A percentile compares a stretch with the other conserved stretches of the same genome.
phyloP scores from a whole-genome alignment of 2,329 filamentous ascomycete species.

The Blumeria graminis region DNA sequence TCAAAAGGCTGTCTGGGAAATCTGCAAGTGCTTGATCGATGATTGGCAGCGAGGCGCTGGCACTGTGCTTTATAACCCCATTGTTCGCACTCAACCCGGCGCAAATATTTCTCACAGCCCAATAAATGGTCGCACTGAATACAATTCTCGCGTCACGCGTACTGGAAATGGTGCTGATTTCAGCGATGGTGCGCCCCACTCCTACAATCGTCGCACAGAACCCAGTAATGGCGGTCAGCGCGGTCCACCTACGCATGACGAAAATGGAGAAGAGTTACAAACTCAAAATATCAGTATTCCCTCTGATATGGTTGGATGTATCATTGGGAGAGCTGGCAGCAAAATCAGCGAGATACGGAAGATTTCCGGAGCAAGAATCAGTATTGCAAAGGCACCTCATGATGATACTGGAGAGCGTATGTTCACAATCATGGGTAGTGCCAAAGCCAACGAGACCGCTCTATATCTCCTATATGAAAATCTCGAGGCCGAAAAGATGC shows the following conservation, averaged over 20 bases:
- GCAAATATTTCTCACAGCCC: slow-evolving; percentile 20
- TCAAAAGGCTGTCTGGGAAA: slow-evolving; percentile 92
- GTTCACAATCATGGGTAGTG: slow-evolving; percentile 97
- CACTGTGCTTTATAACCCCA: slow-evolving; percentile 92
- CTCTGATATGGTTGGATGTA: slow-evolving; percentile 98
- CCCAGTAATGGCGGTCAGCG: slow-evolving; percentile 50
- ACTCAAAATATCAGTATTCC: slow-evolving; percentile 99
- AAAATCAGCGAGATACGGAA: slow-evolving; percentile 99
- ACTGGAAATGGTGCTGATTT: slow-evolving; percentile 96
- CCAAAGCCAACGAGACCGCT: slow-evolving; percentile 82
- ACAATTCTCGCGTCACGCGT: slow-evolving; percentile 55
- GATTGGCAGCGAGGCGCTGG: slow-evolving; percentile 95
- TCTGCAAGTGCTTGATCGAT: slow-evolving; percentile 93
- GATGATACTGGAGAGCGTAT: slow-evolving; percentile 96
- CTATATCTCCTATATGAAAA: slow-evolving; percentile 96
- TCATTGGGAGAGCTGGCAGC: slow-evolving; percentile 81
- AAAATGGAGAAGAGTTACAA: slow-evolving; percentile 92
- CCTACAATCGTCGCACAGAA: slow-evolving; percentile 57
- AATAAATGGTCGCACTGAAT: slow-evolving; percentile 28
- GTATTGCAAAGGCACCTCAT: slow-evolving; percentile 85
- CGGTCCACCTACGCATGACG: slow-evolving; percentile 68
- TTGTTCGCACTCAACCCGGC: slow-evolving; percentile 57
- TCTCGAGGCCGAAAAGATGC: slow-evolving; percentile 96
- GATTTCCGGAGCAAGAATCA: slow-evolving; percentile 87
- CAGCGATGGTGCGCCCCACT: slow-evolving; percentile 54